Conservation (phyloP, 2,329 filamentous ascomycete genomes). For the Dactylellina drechsleri region DNA sequence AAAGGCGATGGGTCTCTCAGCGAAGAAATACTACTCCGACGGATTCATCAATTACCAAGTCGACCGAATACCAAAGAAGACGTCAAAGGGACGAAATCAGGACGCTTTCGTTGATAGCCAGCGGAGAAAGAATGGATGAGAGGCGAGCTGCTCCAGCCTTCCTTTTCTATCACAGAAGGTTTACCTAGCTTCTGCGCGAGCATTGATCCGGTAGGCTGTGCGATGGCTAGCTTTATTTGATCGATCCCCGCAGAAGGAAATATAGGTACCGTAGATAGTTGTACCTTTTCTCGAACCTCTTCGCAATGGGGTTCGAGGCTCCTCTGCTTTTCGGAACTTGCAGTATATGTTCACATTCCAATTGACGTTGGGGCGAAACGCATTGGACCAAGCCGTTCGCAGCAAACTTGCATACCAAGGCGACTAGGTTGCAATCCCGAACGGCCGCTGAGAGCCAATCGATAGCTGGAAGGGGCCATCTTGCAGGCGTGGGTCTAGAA, state of each 20-base stretch:
- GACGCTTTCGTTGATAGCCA: constrained; percentile 34
- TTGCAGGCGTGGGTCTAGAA: constrained; percentile 30
- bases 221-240: constrained; percentile 20
- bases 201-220: constrained; percentile 29
- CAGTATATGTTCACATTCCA: constrained; percentile 28
- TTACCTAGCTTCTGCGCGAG: constrained; percentile 1
- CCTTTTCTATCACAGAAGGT: constrained; percentile 38
- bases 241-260: neutral
- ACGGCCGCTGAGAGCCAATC: constrained; percentile 42
- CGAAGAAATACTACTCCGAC: constrained; percentile 52
- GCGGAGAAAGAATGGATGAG: constrained; percentile 18
- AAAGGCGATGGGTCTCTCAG: constrained; percentile 21
- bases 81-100: constrained; percentile 45
- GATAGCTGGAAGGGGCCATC: constrained; percentile 21
- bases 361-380: constrained; percentile 51
- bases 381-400: constrained; percentile 47
- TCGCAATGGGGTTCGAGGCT: constrained; percentile 33
- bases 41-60: constrained; percentile 54
- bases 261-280: constrained; percentile 12
- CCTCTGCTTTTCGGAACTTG: constrained; percentile 26
- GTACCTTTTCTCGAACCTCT: constrained; percentile 19
- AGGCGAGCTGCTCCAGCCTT: constrained; percentile 29
- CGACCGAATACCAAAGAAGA: constrained; percentile 32
- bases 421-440: constrained; percentile 35
- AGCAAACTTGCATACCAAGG: constrained; percentile 49